These are phyloP conservation scores for Coemansia reversa DNA, from an alignment of 192 early-diverging fungal species.

Conservation along the genomic window DNA sequence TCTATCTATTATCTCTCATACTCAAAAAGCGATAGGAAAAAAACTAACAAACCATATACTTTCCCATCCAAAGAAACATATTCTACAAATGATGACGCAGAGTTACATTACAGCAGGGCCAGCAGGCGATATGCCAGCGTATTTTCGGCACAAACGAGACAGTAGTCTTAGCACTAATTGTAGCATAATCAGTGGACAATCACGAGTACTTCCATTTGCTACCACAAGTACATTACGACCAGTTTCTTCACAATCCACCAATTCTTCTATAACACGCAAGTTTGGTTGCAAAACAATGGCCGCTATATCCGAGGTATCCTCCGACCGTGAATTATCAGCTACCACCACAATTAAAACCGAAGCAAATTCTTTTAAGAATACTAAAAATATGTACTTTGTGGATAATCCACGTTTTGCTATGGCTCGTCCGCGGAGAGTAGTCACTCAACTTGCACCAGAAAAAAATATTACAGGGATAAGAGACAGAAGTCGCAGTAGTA, in stretches of 20 bases:
- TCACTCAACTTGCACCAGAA: slow-evolving; percentile 7
- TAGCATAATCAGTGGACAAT: slow-evolving; percentile 35
- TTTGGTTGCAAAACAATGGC: background rate
- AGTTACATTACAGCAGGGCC: slow-evolving; percentile 1
- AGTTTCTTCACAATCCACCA: slow-evolving; percentile 5
- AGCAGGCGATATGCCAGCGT: background rate
- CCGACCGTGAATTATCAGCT: background rate
- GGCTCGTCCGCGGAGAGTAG: slow-evolving; percentile 39
- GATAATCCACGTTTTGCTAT: slow-evolving; percentile 36
- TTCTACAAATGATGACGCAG: background rate
- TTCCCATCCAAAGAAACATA: too few relatives aligned
- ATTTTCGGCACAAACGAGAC: slow-evolving; percentile 27
- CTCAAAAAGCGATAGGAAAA: too few relatives aligned
- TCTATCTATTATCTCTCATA: too few relatives aligned
- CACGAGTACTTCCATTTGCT: slow-evolving; percentile 46
- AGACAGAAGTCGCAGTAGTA: slow-evolving; percentile 3
- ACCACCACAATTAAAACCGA: too few relatives aligned
- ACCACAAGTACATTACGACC: slow-evolving; percentile 23
- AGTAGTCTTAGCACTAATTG: slow-evolving; percentile 46
- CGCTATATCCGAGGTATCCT: slow-evolving; percentile 14
- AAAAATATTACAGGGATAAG: background rate
- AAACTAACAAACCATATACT: too few relatives aligned
- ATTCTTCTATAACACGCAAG: background rate
- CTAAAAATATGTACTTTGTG: slow-evolving; percentile 4
- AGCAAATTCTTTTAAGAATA: too few relatives aligned